Conservation (phyloP, 495 filamentous ascomycete genomes). For the Xylaria cubensis region DNA sequence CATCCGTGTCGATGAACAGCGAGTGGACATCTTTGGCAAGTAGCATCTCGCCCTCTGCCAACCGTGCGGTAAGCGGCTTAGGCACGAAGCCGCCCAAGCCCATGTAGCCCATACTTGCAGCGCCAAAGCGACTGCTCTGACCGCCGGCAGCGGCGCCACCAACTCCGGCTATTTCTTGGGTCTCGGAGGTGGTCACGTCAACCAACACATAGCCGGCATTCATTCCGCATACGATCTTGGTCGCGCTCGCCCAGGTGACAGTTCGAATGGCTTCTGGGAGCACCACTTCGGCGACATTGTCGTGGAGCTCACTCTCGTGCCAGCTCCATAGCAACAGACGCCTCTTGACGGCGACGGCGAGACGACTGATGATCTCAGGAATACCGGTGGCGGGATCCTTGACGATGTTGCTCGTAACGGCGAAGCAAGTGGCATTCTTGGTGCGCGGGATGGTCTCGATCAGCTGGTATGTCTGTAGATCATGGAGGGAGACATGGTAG, state of each 20-base stretch:
- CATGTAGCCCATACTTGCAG: constrained; percentile 87
- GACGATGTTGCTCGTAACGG: constrained; percentile 92
- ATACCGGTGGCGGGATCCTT: constrained; percentile 86
- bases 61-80: constrained; percentile 82
- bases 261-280: constrained; percentile 81
- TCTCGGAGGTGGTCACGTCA: constrained; percentile 73
- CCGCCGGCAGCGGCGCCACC: constrained; percentile 72
- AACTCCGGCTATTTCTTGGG: constrained; percentile 79
- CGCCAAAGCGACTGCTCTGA: constrained; percentile 67
- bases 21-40: constrained; percentile 96
- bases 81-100: constrained; percentile 89
- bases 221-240: constrained; percentile 84
- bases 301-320: constrained; percentile 88
- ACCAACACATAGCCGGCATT: constrained; percentile 87
- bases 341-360: constrained; percentile 92
- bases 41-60: constrained; percentile 83
- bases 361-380: constrained; percentile 84
- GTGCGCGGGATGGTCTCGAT: constrained; percentile 76
- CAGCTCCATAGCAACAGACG: constrained; percentile 90
- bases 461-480: constrained; percentile 81
- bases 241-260: constrained; percentile 87
- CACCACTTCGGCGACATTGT: constrained; percentile 75
- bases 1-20: constrained; percentile 83
- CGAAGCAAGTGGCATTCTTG: constrained; percentile 86
- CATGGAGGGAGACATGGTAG: constrained; percentile 84